These are phyloP conservation scores for Chlamydomonas sphaeroides DNA, from an alignment of 139 green algal species.

Conservation along the genomic window DNA sequence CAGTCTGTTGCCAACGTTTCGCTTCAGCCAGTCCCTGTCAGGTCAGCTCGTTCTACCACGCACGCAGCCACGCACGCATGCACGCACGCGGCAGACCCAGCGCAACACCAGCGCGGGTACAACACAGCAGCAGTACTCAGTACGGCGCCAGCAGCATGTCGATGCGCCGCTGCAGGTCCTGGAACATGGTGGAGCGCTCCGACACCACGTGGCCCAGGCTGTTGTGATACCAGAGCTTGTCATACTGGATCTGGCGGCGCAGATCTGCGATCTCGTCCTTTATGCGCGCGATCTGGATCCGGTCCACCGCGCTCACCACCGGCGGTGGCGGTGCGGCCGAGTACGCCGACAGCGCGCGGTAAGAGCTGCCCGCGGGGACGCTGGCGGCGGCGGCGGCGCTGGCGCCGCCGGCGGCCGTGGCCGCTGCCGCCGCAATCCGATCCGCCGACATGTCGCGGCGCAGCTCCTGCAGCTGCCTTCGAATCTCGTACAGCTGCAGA, in stretches of 20 bases:
- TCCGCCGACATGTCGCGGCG: background rate
- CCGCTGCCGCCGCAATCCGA: background rate
- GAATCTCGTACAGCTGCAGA: constrained; percentile 15
- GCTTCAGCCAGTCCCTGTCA: too few relatives aligned
- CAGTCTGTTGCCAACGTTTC: too few relatives aligned
- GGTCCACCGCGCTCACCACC: background rate
- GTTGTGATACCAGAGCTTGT: constrained; percentile 11
- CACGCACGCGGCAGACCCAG: too few relatives aligned
- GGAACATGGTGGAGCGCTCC: constrained; percentile 7
- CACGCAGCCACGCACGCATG: too few relatives aligned
- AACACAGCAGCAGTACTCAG: too few relatives aligned
- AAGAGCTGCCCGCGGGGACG: too few relatives aligned
- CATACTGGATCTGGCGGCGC: constrained; percentile 2
- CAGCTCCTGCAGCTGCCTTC: constrained; percentile 7
- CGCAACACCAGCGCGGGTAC: too few relatives aligned
- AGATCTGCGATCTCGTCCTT: constrained; percentile 23
- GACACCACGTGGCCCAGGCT: constrained; percentile 7
- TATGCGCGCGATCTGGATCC: background rate
- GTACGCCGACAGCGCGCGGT: background rate
- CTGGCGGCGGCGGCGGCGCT: background rate
- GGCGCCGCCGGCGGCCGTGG: constrained; percentile 3
- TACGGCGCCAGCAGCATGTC: background rate
- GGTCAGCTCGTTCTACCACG: too few relatives aligned
- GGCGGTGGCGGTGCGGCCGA: background rate
- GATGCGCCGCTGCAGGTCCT: constrained; percentile 16